A percentile compares a stretch with the other conserved stretches of the same genome.
These are phyloP conservation scores for Hypomyces perniciosus DNA, from an alignment of 2,329 filamentous ascomycete genomes.

Conservation along the genomic window DNA sequence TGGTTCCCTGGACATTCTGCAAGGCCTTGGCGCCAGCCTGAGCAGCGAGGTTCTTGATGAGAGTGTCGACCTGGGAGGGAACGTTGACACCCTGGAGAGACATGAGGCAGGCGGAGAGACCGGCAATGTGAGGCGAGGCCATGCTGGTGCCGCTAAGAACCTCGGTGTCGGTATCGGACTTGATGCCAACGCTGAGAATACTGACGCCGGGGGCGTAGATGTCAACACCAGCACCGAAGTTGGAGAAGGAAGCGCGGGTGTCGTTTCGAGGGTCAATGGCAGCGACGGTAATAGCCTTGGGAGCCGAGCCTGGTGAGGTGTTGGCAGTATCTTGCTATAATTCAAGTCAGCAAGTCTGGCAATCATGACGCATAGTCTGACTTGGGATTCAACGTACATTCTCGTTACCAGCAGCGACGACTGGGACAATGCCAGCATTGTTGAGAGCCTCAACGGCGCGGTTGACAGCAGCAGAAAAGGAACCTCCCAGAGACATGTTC, in stretches of 20 bases:
- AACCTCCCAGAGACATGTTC: slow-evolving; percentile 58
- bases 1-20: slow-evolving; percentile 38
- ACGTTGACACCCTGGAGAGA: slow-evolving; percentile 43
- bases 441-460: slow-evolving; percentile 45
- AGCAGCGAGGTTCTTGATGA: slow-evolving; percentile 50
- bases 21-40: slow-evolving; percentile 38
- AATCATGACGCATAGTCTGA: not conserved
- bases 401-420: slow-evolving; percentile 58
- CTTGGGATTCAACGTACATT: slow-evolving; percentile 26
- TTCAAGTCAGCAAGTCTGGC: not conserved
- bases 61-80: slow-evolving; percentile 30
- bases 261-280: slow-evolving; percentile 50
- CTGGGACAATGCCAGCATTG: slow-evolving; percentile 46
- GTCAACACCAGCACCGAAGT: slow-evolving; percentile 49
- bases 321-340: slow-evolving; percentile 40
- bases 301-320: slow-evolving; percentile 49
- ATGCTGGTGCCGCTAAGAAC: slow-evolving; percentile 53
- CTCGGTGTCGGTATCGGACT: slow-evolving; percentile 38
- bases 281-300: slow-evolving; percentile 54
- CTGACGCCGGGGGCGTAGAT: slow-evolving; percentile 52
- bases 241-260: slow-evolving; percentile 48
- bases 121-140: slow-evolving; percentile 62
- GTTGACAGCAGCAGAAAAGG: slow-evolving; percentile 45
- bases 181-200: slow-evolving; percentile 48
- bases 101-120: slow-evolving; percentile 64